Conservation (phyloP, 257 asterid genomes). For the Fraxinus cuspidata region DNA sequence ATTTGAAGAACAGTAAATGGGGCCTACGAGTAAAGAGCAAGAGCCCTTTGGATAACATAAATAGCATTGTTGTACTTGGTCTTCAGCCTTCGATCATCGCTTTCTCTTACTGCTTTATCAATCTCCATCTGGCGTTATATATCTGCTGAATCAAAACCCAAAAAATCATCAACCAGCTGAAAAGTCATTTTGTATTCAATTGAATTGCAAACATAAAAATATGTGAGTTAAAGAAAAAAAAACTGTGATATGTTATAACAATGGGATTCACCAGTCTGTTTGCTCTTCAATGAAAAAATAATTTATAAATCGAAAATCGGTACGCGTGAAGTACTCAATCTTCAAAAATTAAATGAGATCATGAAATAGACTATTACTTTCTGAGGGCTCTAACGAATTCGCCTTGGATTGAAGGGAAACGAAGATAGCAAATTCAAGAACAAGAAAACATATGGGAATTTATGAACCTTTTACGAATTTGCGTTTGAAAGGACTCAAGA, state of each 20-base stretch:
- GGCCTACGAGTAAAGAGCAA: slow-evolving; percentile 81
- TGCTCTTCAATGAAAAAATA: background rate
- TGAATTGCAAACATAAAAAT: background rate
- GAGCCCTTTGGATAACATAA: slow-evolving; percentile 78
- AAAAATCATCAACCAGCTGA: background rate
- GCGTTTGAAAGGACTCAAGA: background rate
- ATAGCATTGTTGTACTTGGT: slow-evolving; percentile 86
- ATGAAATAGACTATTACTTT: background rate
- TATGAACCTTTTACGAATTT: background rate
- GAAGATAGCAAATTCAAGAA: background rate
- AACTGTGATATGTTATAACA: background rate
- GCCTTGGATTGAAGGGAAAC: background rate
- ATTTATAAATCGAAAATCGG: background rate
- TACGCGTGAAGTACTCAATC: background rate
- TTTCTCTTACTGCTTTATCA: slow-evolving; percentile 66
- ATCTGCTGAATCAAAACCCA: background rate
- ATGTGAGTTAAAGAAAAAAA: background rate
- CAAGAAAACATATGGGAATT: background rate
- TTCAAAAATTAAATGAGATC: background rate
- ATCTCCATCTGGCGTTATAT: slow-evolving; percentile 65
- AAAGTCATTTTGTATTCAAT: background rate
- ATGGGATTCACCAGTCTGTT: background rate
- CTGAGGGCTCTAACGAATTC: background rate
- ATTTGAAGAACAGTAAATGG: slow-evolving; percentile 16
- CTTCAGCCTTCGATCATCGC: slow-evolving; percentile 78